Evolutionary conservation across 495 filamentous ascomycete species (phyloP).

Genomic region (Penicillium parvum): DNA sequence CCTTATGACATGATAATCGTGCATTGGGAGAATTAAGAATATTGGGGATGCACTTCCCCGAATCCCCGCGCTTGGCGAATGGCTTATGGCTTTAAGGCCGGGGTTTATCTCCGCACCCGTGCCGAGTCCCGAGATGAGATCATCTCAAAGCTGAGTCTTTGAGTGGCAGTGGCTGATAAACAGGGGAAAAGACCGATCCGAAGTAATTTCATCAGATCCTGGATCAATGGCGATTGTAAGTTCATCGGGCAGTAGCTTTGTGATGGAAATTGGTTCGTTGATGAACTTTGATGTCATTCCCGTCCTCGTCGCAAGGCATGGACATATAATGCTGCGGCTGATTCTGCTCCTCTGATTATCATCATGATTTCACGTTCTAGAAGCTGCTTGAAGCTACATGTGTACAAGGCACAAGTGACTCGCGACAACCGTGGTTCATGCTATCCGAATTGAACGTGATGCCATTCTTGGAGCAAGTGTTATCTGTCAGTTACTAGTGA

Average conservation of each 20-base stretch:
- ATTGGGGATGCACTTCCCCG: not conserved
- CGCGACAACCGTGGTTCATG: no score
- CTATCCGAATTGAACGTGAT: no score
- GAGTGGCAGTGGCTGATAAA: not conserved
- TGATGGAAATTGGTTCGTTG: not conserved
- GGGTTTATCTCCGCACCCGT: conserved; percentile 7
- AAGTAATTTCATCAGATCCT: not conserved
- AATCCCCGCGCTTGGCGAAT: not conserved
- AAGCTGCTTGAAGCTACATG: no score
- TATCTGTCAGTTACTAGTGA: no score
- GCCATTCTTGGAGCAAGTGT: no score
- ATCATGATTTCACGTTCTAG: no score
- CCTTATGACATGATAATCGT: not conserved
- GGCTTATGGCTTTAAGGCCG: not conserved
- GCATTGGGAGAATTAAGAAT: not conserved
- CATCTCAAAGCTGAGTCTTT: not conserved
- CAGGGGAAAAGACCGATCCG: not conserved
- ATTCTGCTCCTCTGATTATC: no score
- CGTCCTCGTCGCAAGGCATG: no score
- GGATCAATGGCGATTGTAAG: not conserved
- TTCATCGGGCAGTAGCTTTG: not conserved
- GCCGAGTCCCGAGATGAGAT: conserved; percentile 8
- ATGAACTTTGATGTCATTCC: not conserved
- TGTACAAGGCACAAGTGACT: no score
- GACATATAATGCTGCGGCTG: no score